These are phyloP conservation scores for Colletotrichum higginsianum DNA, from an alignment of 2,329 filamentous ascomycete species.

Conservation along the genomic window DNA sequence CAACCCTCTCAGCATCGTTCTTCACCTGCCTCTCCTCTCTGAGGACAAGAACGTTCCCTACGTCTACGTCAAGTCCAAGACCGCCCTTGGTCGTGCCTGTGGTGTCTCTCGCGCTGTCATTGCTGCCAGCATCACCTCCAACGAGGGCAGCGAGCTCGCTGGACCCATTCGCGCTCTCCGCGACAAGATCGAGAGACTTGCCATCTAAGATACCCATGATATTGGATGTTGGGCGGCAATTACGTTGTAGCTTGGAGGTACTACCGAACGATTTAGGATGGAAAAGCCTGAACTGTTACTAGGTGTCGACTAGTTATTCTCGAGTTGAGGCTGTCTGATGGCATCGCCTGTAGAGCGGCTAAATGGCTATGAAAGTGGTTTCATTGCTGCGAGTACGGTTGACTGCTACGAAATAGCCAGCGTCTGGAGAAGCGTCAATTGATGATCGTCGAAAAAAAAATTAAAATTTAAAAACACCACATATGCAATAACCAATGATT, in stretches of 20 bases:
- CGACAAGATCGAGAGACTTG: conserved; percentile 95
- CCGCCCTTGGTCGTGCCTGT: conserved; percentile 88
- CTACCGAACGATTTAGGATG: conserved; percentile 24
- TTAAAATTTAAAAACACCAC: neutral
- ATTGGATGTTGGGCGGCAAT: conserved; percentile 21
- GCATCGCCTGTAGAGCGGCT: neutral
- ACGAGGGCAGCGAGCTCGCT: conserved; percentile 90
- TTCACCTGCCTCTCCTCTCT: conserved; percentile 89
- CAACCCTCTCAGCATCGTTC: conserved; percentile 86
- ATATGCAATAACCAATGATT: conserved; percentile 5
- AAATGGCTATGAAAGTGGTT: neutral
- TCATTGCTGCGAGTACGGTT: neutral
- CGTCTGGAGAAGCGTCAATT: conserved; percentile 4
- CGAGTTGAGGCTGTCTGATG: neutral
- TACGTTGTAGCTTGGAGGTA: conserved; percentile 7
- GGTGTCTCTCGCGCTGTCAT: conserved; percentile 93
- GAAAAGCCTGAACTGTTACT: conserved; percentile 34
- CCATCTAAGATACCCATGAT: conserved; percentile 76
- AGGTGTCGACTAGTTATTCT: conserved; percentile 32
- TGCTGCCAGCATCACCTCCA: conserved; percentile 88
- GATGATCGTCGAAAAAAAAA: conserved; percentile 18
- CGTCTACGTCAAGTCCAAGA: conserved; percentile 75
- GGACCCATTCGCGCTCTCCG: conserved; percentile 90
- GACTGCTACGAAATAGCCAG: neutral
- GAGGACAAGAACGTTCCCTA: conserved; percentile 85